These are phyloP conservation scores for Teunomyces atbi DNA, from an alignment of 805 yeast species.

Conservation along the genomic window DNA sequence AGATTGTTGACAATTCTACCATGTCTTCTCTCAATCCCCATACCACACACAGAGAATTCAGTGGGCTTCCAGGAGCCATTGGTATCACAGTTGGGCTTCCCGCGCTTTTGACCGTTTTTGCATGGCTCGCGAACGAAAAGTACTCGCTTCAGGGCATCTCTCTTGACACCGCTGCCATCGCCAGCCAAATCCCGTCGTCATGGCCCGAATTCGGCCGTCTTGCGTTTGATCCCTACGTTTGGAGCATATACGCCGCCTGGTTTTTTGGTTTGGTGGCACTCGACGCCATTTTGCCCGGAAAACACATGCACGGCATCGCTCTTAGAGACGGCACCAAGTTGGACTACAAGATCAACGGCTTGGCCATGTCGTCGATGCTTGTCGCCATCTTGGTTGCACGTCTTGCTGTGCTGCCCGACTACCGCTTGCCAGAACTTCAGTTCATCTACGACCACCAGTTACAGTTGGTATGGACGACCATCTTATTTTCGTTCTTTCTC, in stretches of 20 bases:
- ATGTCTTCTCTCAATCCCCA: constrained; percentile 56
- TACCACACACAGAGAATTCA: constrained; percentile 71
- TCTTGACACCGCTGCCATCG: constrained; percentile 40
- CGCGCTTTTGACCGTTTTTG: constrained; percentile 53
- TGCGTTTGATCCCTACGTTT: constrained; percentile 46
- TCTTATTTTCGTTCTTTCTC: constrained; percentile 60
- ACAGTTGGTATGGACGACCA: constrained; percentile 61
- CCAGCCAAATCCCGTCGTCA: constrained; percentile 31
- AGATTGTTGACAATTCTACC: not conserved
- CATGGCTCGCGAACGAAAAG: constrained; percentile 58
- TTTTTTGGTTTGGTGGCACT: constrained; percentile 60
- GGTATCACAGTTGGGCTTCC: constrained; percentile 70
- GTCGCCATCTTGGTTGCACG: constrained; percentile 48
- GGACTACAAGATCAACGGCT: constrained; percentile 80
- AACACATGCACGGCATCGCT: constrained; percentile 56
- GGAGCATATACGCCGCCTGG: constrained; percentile 75
- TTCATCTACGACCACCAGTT: constrained; percentile 69
- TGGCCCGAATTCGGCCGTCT: constrained; percentile 21
- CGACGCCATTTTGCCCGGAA: constrained; percentile 68
- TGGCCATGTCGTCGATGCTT: constrained; percentile 46
- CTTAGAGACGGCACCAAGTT: constrained; percentile 76
- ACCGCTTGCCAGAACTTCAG: constrained; percentile 73
- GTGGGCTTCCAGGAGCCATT: constrained; percentile 73
- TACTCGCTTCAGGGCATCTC: constrained; percentile 52
- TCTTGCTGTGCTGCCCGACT: constrained; percentile 44